Conservation (phyloP, 805 yeast genomes). For the Blastobotrys peoriensis region DNA sequence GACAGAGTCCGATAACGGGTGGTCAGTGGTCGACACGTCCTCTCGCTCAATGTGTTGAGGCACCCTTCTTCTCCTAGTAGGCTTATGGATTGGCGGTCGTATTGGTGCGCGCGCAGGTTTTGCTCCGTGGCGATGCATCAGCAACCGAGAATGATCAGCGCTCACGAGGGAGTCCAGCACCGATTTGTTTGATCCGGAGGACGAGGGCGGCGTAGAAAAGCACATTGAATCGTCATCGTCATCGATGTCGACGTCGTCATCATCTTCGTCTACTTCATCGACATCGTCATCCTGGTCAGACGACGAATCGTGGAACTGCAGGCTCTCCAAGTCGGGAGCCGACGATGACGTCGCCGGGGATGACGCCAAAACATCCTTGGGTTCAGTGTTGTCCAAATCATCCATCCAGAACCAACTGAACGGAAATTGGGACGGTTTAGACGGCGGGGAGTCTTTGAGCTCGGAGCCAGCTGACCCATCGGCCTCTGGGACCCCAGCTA, state of each 20-base stretch:
- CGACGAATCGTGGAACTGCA: not conserved
- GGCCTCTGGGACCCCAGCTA: not conserved
- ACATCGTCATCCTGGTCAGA: constrained; percentile 3
- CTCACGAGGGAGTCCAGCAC: not conserved
- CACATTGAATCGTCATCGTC: not conserved
- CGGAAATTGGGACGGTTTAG: not conserved
- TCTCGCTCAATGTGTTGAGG: not conserved
- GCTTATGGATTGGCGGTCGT: not conserved
- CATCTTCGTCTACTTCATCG: constrained; percentile 6
- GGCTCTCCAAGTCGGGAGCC: not conserved
- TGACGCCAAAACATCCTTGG: not conserved
- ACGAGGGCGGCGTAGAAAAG: constrained; percentile 2
- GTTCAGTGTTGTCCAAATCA: not conserved
- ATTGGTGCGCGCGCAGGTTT: not conserved
- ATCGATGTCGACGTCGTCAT: constrained; percentile 6
- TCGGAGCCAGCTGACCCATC: not conserved
- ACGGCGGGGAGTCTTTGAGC: not conserved
- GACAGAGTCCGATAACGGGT: constrained; percentile 8
- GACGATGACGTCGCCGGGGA: not conserved
- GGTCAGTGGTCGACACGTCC: constrained; percentile 3
- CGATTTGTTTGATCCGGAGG: not conserved
- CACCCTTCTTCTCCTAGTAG: not conserved
- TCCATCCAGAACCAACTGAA: constrained; percentile 5
- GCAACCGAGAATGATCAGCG: too few relatives aligned
- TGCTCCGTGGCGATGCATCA: not conserved